Conservation (phyloP, 2,329 filamentous ascomycete species). For the Myrmaecium sp. region DNA sequence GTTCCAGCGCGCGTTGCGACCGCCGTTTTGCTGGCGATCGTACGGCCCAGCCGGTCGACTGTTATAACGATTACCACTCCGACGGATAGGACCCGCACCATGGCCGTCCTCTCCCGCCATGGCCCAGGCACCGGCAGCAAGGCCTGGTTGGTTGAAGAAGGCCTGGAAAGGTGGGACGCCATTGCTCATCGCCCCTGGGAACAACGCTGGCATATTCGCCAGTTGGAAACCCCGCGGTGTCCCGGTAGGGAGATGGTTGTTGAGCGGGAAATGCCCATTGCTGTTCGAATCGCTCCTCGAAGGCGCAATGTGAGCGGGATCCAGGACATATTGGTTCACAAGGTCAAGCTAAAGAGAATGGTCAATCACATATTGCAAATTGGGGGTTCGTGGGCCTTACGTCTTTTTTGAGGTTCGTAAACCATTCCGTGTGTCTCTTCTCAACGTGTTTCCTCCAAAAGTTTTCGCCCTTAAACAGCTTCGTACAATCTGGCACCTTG, state of each 20-base stretch:
- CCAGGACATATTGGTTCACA: slow-evolving; percentile 86
- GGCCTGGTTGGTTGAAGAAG: slow-evolving; percentile 31
- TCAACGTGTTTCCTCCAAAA: slow-evolving; percentile 98
- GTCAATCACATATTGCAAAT: slow-evolving; percentile 3
- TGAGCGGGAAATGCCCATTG: slow-evolving; percentile 83
- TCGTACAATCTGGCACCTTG: slow-evolving; percentile 89
- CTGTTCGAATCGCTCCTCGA: slow-evolving; percentile 87
- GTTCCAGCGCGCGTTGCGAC: slow-evolving; percentile 29
- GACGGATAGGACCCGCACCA: slow-evolving; percentile 26
- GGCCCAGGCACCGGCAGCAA: slow-evolving; percentile 41
- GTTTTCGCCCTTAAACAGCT: slow-evolving; percentile 90
- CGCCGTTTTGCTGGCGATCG: slow-evolving; percentile 21
- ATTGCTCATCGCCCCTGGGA: slow-evolving; percentile 37
- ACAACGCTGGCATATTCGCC: slow-evolving; percentile 47
- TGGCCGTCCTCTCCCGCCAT: slow-evolving; percentile 24
- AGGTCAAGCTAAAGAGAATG: slow-evolving; percentile 49
- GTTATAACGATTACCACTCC: slow-evolving; percentile 21
- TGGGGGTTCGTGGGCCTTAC: slow-evolving; percentile 36
- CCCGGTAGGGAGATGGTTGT: slow-evolving; percentile 59
- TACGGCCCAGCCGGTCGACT: slow-evolving; percentile 21
- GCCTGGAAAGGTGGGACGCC: slow-evolving; percentile 19
- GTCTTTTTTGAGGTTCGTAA: slow-evolving; percentile 63
- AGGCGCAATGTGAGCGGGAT: slow-evolving; percentile 86
- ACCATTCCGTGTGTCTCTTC: slow-evolving; percentile 85
- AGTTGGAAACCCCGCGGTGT: slow-evolving; percentile 88